Evolutionary conservation across 139 green algal genomes (phyloP).

Genomic region (Chlamydomonas schloesseri): DNA sequence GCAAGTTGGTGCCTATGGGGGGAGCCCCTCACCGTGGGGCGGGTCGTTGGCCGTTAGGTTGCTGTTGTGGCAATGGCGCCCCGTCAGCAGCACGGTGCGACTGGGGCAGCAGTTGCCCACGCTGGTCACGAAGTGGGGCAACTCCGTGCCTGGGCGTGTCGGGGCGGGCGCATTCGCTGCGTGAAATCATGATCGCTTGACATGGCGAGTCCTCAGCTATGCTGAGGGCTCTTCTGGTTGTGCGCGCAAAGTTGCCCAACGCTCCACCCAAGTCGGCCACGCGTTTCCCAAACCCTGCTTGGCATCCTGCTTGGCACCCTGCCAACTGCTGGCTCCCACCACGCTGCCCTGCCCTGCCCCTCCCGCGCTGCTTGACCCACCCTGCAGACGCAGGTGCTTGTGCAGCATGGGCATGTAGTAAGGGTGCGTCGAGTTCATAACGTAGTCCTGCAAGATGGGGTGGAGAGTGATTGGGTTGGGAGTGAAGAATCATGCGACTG

Average conservation of each 20-base stretch:
- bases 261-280: too few species aligned
- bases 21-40: constrained; percentile 9
- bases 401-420: neutral
- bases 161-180: too few species aligned
- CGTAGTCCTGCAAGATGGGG: neutral
- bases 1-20: too few species aligned
- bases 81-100: constrained; percentile 6
- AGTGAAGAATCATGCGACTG: too few species aligned
- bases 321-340: too few species aligned
- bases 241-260: too few species aligned
- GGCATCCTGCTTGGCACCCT: too few species aligned
- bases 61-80: constrained; percentile 25
- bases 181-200: too few species aligned
- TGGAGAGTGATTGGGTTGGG: neutral
- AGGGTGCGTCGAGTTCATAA: neutral
- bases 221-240: too few species aligned
- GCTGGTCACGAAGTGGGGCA: neutral
- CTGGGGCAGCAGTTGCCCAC: constrained; percentile 25
- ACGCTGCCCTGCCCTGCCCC: neutral
- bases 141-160: neutral
- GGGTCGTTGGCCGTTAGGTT: constrained; percentile 6
- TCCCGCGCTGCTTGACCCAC: neutral
- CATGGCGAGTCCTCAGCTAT: too few species aligned
- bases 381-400: neutral
- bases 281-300: too few species aligned